Evolutionary conservation across 352 stramenopile genomes (phyloP), one percentile per base, ranked within the genome.

Genomic region (Globisporangium barbulae): DNA sequence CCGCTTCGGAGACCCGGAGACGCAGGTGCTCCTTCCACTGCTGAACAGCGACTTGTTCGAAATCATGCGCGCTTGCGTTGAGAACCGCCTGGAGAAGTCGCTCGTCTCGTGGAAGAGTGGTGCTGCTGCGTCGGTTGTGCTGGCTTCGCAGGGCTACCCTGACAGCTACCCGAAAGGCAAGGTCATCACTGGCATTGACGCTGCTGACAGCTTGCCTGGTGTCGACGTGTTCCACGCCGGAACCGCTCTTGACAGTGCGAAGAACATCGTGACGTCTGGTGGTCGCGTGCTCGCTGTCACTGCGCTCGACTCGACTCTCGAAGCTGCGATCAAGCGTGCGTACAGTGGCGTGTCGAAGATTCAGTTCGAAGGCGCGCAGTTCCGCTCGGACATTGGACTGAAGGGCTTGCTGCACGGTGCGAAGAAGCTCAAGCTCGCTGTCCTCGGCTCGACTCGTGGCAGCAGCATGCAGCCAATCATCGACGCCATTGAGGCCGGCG

Each of bases 141-240:
- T 98, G 67, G 97, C 97, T 17, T 98, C 97, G 41, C 79, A 94
- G 72, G 97, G 98, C 45, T 99, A 99, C 76, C 98, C 98, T n/a
- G 92, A 98, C 72, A 91, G 73, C 60, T 99, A 99, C 85, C 91
- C 96, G 39, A 99, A 99, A 80, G 97, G 97, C 35, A 97, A 98
- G 75, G 68, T 88, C 35, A 99, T 99, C 73, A 88, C 76, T 2
- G 97, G 97, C 47, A 65, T 98, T 31, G 86, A 94, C 25, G 80
- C 84, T n/a, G 94, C 93, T 12, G 89, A 93, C 47, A 79, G 64
- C 2, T 61, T 96, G 4, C 76, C 90, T 39, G 77, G 86, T 45
- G 94, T 99, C 28, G 98, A 97, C n/a, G 96, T 99, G 12, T 99
- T 99, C 82, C 97, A 99, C 79, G 97, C 98, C 37, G 98, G 98